Evolutionary conservation across 371 early-diverging fungal genomes (phyloP), one percentile per base, ranked within the genome.

Genomic region (Entomophthora muscae): DNA sequence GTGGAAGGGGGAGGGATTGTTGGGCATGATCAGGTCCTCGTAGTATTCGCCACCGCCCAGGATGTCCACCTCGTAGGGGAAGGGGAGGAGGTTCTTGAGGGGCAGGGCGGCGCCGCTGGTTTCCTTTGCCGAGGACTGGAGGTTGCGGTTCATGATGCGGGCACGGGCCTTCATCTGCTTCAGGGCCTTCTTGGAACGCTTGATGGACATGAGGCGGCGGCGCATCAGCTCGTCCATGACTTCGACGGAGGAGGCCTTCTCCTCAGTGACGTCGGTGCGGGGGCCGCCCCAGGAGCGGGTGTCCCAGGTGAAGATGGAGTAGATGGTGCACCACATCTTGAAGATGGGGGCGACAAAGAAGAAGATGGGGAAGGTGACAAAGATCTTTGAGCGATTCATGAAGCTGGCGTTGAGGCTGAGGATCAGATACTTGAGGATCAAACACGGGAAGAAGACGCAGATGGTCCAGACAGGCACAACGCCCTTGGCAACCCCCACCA

Each of bases 221-320:
- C n/a, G 23, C 61, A 61, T 61, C 31, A 61, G 42, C 42, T 61
- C 33, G 21, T 61, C 33, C 61, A 61, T 61, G 10, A 17, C 42
- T 17, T 5, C 42, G 10, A 42, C 5, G 10, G 42, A 42, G 10
- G 42, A 42, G 10, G 42, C 42, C 42, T 17, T 5, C 5, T 42
- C 17, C 42, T 5, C 42, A 5, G 42, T 42, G 42, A 42, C 42
- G 42, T 42, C 42, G 42, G 42, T 42, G 42, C 42, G 42, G 10
- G 42, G 42, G 10, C 42, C 42, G 17, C 42, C 42, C 42, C 42
- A 42, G 42, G 42, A 10, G 10, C 42, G 42, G 10, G 42, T 42
- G 17, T 42, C 42, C 42, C 42, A 42, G 10, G 42, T 42, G 42
- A 42, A 17, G 42, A 42, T 42, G 42, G 10, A 42, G 42, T 42